phyloP scores from a whole-genome alignment of 768 basidiomycete species.

The Naganishia vishniacii region DNA sequence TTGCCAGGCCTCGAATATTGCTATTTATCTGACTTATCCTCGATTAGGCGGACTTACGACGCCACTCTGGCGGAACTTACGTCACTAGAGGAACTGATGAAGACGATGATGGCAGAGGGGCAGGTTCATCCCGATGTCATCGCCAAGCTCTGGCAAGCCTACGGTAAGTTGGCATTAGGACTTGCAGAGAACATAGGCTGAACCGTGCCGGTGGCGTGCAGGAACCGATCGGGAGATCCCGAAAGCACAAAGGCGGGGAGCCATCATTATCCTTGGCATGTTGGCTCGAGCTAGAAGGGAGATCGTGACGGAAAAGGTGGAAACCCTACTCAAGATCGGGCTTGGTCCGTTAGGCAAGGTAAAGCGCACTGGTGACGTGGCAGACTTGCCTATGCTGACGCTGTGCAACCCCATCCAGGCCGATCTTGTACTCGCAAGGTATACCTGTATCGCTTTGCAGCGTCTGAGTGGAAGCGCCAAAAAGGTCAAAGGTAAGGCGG shows the following conservation, averaged over 20 bases:
- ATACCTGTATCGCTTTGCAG: constrained; percentile 88
- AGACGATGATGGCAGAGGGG: constrained; percentile 82
- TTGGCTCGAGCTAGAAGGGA: constrained; percentile 74
- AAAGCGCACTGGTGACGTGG: constrained; percentile 24
- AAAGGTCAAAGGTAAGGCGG: constrained; percentile 77
- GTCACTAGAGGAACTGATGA: constrained; percentile 92
- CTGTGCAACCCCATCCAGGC: constrained; percentile 52
- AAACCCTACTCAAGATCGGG: constrained; percentile 77
- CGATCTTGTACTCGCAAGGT: constrained; percentile 82
- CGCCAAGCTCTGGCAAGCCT: constrained; percentile 90
- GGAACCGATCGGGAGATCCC: constrained; percentile 66
- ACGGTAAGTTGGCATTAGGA: constrained; percentile 50
- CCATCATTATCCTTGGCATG: constrained; percentile 97
- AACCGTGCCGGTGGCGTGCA: constrained; percentile 41
- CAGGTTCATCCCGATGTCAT: constrained; percentile 73
- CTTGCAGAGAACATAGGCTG: background rate
- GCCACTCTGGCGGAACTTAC: constrained; percentile 92
- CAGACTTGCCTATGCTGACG: background rate
- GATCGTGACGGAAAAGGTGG: constrained; percentile 74
- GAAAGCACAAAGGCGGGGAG: constrained; percentile 78
- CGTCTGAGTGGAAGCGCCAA: constrained; percentile 89
- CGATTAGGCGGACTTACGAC: constrained; percentile 71
- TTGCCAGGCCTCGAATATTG: background rate
- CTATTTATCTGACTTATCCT: constrained; percentile 12
- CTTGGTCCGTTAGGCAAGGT: constrained; percentile 80